A percentile compares a stretch with the other conserved stretches of the same genome.
Evolutionary conservation across 73 alveolate species (phyloP).

Genomic region (Paramecium sexaurelia): DNA sequence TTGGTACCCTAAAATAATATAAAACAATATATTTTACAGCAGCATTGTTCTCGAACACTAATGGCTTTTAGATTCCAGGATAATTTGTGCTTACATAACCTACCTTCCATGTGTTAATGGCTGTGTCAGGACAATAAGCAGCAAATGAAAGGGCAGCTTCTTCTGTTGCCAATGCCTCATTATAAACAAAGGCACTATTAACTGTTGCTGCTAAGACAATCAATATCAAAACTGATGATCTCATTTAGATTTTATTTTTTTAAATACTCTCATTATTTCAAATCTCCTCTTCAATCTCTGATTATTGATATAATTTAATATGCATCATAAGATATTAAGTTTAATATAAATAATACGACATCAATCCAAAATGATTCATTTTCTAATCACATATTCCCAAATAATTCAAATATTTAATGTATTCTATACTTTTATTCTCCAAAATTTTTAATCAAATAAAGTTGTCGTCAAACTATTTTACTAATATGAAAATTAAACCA

Average conservation of each 20-base stretch:
- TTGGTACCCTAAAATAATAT: not conserved
- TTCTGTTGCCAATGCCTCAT: slow-evolving; percentile 34
- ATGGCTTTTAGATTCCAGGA: not conserved
- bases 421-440: too few species aligned
- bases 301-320: not conserved
- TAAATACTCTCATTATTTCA: not conserved
- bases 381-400: too few species aligned
- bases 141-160: slow-evolving; percentile 38
- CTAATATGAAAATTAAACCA: too few species aligned
- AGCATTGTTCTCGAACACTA: not conserved
- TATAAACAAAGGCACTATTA: not conserved
- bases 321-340: not conserved
- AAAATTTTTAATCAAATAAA: too few species aligned
- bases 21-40: not conserved
- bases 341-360: not conserved
- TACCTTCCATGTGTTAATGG: not conserved
- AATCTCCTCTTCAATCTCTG: not conserved
- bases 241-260: not conserved
- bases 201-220: not conserved
- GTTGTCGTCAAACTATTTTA: too few species aligned
- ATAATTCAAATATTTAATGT: too few species aligned
- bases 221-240: not conserved
- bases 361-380: too few species aligned
- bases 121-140: not conserved
- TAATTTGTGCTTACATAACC: slow-evolving; percentile 9